Percentiles rank a stretch among this genome's conserved stretches.
Conservation (phyloP, 2,329 filamentous ascomycete genomes). For the Verticillium nubilum region DNA sequence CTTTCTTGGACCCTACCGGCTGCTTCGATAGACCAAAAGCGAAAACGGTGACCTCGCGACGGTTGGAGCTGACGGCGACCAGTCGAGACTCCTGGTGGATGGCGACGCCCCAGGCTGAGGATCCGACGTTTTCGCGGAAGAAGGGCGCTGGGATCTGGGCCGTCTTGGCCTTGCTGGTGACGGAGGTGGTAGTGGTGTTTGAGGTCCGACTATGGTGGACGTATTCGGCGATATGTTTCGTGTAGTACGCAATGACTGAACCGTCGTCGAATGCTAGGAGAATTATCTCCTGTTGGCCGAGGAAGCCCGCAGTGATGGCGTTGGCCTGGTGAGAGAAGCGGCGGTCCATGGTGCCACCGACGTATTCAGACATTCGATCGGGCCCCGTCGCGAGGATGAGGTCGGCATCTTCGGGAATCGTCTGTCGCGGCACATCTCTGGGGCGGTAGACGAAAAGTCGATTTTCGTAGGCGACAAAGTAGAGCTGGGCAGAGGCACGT, state of each 20-base stretch:
- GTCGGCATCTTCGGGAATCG: slow-evolving; percentile 41
- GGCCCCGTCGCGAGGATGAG: slow-evolving; percentile 41
- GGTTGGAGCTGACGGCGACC: slow-evolving; percentile 82
- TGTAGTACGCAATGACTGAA: slow-evolving; percentile 67
- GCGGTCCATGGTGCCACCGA: slow-evolving; percentile 49
- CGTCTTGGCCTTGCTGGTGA: not conserved
- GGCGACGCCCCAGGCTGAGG: slow-evolving; percentile 83
- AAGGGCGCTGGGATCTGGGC: slow-evolving; percentile 36
- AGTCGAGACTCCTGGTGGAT: slow-evolving; percentile 76
- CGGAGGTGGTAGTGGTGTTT: not conserved
- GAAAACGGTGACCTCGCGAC: slow-evolving; percentile 47
- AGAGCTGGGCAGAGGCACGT: slow-evolving; percentile 35
- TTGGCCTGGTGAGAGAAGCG: slow-evolving; percentile 59
- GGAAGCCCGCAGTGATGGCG: slow-evolving; percentile 60
- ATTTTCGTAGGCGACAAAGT: slow-evolving; percentile 54
- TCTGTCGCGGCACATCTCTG: slow-evolving; percentile 38
- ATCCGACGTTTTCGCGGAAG: slow-evolving; percentile 69
- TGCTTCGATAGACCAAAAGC: slow-evolving; percentile 33
- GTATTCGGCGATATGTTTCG: slow-evolving; percentile 41
- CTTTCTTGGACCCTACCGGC: slow-evolving; percentile 12
- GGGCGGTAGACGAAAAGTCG: slow-evolving; percentile 53
- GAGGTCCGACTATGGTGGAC: slow-evolving; percentile 28
- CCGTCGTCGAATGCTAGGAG: slow-evolving; percentile 68
- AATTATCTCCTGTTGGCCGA: slow-evolving; percentile 66
- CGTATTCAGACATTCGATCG: slow-evolving; percentile 30